Percentiles rank a stretch among this genome's conserved stretches.
These are phyloP conservation scores for Nicotiana undulata DNA, from an alignment of 257 asterid genomes.

Conservation along the genomic window DNA sequence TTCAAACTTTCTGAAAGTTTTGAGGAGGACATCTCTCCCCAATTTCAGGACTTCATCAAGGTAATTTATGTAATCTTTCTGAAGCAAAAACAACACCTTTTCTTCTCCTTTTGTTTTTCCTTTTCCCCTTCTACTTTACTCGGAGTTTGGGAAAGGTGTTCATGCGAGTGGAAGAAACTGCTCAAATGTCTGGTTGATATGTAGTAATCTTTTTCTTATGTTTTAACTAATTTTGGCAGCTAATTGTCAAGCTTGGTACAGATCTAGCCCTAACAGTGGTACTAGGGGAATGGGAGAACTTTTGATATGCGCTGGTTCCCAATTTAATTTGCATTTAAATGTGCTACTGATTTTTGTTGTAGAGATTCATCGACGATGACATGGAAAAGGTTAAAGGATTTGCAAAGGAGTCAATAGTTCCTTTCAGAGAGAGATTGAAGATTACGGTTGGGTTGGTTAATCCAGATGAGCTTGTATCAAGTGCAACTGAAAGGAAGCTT, in stretches of 20 bases:
- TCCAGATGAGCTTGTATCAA: constrained; percentile 62
- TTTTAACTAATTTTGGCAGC: no score
- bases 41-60: constrained; percentile 58
- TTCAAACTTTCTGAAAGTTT: constrained; percentile 55
- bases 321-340: background rate
- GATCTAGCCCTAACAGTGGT: no score
- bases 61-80: constrained; percentile 21
- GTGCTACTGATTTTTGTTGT: constrained; percentile 8
- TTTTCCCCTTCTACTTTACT: background rate
- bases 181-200: no score
- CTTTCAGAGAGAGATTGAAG: constrained; percentile 65
- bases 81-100: background rate
- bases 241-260: no score
- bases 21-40: constrained; percentile 48
- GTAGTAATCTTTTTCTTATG: no score
- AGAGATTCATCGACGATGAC: constrained; percentile 63
- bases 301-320: background rate
- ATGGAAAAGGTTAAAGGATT: constrained; percentile 64
- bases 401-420: constrained; percentile 53
- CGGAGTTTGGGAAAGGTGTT: background rate
- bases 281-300: no score
- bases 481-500: constrained; percentile 65
- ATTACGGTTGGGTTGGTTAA: constrained; percentile 65
- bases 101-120: background rate
- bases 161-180: no score